phyloP scores from a whole-genome alignment of 768 basidiomycete species.

The Auriscalpium vulgare region DNA sequence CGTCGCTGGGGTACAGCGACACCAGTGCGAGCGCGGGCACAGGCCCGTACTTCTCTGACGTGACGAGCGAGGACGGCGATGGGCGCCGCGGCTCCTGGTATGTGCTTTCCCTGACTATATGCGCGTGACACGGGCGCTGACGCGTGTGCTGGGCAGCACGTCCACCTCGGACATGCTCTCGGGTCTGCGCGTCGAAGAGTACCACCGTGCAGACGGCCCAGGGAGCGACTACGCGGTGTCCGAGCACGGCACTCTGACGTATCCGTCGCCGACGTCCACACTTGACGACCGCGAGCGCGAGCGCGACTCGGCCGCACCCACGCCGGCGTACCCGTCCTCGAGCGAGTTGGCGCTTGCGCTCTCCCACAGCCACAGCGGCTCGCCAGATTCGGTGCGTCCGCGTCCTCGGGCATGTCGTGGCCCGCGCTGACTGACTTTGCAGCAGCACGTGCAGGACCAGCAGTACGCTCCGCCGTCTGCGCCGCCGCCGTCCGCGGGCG shows the following conservation, averaged over 20 bases:
- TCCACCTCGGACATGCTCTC: conserved; percentile 11
- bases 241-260: conserved; percentile 10
- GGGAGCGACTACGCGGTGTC: conserved; percentile 11
- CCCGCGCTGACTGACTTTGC: background rate
- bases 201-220: background rate
- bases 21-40: conserved; percentile 10
- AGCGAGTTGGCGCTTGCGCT: conserved; percentile 1
- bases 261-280: conserved; percentile 11
- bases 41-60: conserved; percentile 13
- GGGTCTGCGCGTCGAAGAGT: conserved; percentile 4
- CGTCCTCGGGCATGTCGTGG: background rate
- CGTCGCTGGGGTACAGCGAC: conserved; percentile 10
- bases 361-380: background rate
- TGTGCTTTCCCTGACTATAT: background rate
- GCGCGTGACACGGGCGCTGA: background rate
- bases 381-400: background rate
- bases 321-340: background rate
- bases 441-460: background rate
- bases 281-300: conserved; percentile 2
- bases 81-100: conserved; percentile 14
- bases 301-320: background rate
- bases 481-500: background rate
- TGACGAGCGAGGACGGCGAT: conserved; percentile 9
- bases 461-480: conserved; percentile 3
- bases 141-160: background rate